These are phyloP conservation scores for Daldinia caldariorum DNA, from an alignment of 495 filamentous ascomycete genomes.

Conservation along the genomic window DNA sequence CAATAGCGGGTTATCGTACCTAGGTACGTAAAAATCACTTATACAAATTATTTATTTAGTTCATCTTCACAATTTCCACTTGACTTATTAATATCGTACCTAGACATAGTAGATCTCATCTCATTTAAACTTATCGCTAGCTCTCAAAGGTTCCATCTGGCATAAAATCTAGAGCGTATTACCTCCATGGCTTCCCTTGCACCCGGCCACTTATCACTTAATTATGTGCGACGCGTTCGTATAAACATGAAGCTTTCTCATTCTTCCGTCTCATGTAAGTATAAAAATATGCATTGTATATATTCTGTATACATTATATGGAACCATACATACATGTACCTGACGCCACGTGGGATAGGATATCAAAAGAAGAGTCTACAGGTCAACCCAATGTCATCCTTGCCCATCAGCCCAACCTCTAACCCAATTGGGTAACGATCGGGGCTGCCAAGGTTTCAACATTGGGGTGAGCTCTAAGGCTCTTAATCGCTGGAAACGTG, in stretches of 20 bases:
- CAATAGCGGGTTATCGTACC: neutral
- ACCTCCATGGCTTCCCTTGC: neutral
- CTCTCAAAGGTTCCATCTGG: neutral
- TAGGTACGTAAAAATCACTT: neutral
- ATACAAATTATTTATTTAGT: neutral
- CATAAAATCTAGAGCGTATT: neutral
- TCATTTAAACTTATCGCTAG: neutral
- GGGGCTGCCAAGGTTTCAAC: too few relatives aligned
- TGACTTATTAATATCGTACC: neutral
- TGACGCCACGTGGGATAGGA: conserved; percentile 33
- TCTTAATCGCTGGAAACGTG: too few relatives aligned
- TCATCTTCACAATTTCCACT: neutral
- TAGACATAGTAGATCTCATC: neutral
- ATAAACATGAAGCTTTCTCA: neutral
- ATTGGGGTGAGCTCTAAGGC: too few relatives aligned
- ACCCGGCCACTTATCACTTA: neutral
- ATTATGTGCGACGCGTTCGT: neutral
- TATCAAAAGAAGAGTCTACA: neutral
- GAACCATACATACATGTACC: neutral
- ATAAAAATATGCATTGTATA: neutral
- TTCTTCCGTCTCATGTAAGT: neutral
- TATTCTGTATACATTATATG: neutral
- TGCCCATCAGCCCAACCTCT: too few relatives aligned
- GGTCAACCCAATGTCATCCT: too few relatives aligned
- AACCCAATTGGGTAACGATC: too few relatives aligned